Conservation (phyloP, 345 rosid species). For the Angophora floribunda region DNA sequence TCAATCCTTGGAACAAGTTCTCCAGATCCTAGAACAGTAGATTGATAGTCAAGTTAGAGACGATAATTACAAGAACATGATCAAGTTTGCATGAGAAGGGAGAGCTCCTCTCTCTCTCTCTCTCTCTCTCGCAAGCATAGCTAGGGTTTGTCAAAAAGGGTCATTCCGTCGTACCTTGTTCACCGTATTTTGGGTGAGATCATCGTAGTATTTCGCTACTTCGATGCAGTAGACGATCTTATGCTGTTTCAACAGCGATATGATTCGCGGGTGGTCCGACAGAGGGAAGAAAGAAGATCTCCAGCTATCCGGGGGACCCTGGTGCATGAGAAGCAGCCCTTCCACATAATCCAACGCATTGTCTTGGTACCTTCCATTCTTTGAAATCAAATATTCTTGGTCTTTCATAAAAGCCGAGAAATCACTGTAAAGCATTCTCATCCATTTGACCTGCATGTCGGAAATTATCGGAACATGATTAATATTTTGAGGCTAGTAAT, state of each 20-base stretch:
- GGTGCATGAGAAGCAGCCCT: constrained; percentile 35
- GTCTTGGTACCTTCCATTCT: constrained; percentile 10
- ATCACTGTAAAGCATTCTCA: constrained; percentile 34
- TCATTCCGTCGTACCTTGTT: constrained; percentile 9
- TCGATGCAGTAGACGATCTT: constrained; percentile 39
- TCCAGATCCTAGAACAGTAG: constrained; percentile 9
- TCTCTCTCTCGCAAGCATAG: neutral
- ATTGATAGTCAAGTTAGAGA: neutral
- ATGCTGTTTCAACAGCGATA: constrained; percentile 19
- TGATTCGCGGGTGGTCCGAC: constrained; percentile 12
- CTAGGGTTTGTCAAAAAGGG: neutral
- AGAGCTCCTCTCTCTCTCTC: neutral
- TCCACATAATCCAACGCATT: constrained; percentile 28
- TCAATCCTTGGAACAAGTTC: constrained; percentile 1
- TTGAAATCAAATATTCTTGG: constrained; percentile 37
- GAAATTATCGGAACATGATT: neutral
- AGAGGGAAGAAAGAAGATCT: constrained; percentile 33
- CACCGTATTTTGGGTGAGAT: constrained; percentile 4
- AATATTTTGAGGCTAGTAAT: neutral
- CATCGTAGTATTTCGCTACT: constrained; percentile 27
- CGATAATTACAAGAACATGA: neutral
- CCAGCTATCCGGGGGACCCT: constrained; percentile 28
- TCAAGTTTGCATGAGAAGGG: neutral
- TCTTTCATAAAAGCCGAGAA: constrained; percentile 31
- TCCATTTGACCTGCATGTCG: constrained; percentile 33